Evolutionary conservation across 1,284 basidiomycete genomes (phyloP), one percentile per base, ranked within the genome.

Genomic region (Ceratobasidium sp.): DNA sequence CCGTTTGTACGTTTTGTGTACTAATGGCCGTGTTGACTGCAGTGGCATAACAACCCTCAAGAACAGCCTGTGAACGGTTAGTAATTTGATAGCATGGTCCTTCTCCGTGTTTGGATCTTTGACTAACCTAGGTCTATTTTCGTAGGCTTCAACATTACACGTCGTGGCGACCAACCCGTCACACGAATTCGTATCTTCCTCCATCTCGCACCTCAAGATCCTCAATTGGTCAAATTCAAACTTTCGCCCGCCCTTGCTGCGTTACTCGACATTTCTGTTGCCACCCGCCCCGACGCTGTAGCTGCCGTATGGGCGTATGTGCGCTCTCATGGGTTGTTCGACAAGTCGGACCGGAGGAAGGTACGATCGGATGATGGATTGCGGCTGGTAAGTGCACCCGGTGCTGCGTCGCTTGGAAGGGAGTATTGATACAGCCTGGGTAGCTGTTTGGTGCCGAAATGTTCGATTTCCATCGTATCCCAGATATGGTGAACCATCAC

Each of bases 301-400:
- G 90, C 93, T 74, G 89, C 93, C 0, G 81, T 98, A 11, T 98
- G 96, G 96, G 93, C 92, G 79, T 96, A 98, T 79, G 92, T 98
- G 83, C 97, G 97, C 81, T 84, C 91, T 22, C 87, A 93, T 76
- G 90, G 90, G 27, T 85, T 98, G 22, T 94, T 98, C 82, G 95
- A 98, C 82, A 96, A 96, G 80, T 89, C 90, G 0, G 95, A 98
- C 82, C 87, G 92, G 74, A 88, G 92, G 59, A 83, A 91, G 69
- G 89, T 98, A 76, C 88, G 89, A 53, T 87, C 91, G 1, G 92
- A 98, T 77, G 91, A 90, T 3, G 87, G 87, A 63, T 82, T 97
- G 62, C 85, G 86, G 80, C 84, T 85, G 0, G 92, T 92, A 79
- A 69, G 87, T 84, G 22, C 48, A 43, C 39, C 53, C 7, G n/a